Evolutionary conservation across 2,329 filamentous ascomycete species (phyloP), one percentile per base, ranked within the genome.

Genomic region (Pseudogymnoascus sp.): DNA sequence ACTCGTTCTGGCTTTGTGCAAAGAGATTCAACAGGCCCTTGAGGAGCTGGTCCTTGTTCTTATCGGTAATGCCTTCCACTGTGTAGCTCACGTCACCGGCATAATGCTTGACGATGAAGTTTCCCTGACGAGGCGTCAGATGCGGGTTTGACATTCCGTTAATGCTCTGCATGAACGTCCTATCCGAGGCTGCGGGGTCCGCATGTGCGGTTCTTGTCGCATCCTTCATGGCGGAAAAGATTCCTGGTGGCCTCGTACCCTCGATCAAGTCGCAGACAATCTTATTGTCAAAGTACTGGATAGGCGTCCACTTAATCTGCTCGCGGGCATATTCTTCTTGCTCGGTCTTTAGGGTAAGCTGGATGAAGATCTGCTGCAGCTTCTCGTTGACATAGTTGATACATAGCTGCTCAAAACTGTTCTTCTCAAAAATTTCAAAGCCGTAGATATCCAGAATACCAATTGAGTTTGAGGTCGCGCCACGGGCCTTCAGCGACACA

Each of bases 381-480:
- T 99, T 99, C 78, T 99, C 95, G 76, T 99, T 99, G 73, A 97
- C 96, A 73, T 97, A 99, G 80, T 99, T 99, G 82, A 99, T 99
- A 78, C 95, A 99, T 6, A 99, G 85, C 77, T 99, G 95, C 75
- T 99, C 95, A 72, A 99, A 99, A 68, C 91, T 97, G 79, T 99
- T 99, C 79, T 93, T 95, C 74, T 99, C 95, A 69, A 99, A 99
- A 69, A 99, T 99, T 74, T 99, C 95, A 72, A 99, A 99, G 2
- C 95, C 95, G 74, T 99, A 99, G 69, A 99, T 99, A 81, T 99
- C 95, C 68, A 99, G 82, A 73, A 99, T 97, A 73, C 95, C 95
- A 69, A 99, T 95, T 2, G 90, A 90, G 74, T 97, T 95, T 44
- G 85, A 79, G 3, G 93, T 84, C 0, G 85, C 78, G 59, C 90